Base-by-base conservation (phyloP, 768 basidiomycete species). In the Termitomyces sp. region DNA sequence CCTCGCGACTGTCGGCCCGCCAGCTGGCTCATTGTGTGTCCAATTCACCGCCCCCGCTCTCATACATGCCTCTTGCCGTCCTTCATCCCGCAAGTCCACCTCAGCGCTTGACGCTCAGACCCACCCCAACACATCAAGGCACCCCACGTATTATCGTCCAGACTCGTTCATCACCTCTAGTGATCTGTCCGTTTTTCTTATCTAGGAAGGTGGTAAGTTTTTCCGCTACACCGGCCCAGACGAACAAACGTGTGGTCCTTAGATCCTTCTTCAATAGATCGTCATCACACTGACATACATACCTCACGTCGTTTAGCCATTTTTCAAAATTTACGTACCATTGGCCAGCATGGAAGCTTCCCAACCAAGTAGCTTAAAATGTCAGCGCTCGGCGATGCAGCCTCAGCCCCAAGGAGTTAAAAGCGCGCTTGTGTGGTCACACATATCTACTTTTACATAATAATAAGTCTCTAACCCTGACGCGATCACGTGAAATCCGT, bases 121-220 rank as follows among this genome's bases (percentile, higher is more conserved):
- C 10, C 6, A 28, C 35, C 26, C 41, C 35, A 24, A 50, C 22
- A 21, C 15, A 59, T 48, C 51, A 55, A 26, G 24, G 45, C 4
- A 10, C 21, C 6, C 50, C 52, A 50, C 24, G 21, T 19, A 41
- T 21, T 17, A 35, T 35, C 17, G 22, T 41, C 57, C 58, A 41
- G 22, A 49, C 40, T 34, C 21, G 54, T 49, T 52, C 50, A 55
- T 55, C 45, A 52, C 41, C 32, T 51, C 42, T 3, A 46, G 7
- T 59, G 54, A 56, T 59, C 41, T 52, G 37, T 22, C 8, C 35
- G 19, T 52, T 56, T 57, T 57, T 57, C 59, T 47, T 51, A 57
- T 57, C 44, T 43, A 35, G 59, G 56, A 60, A 60, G 50, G 48
- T 46, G 54, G 35, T 22, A 28, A 34, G 11, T 24, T 8, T 40